These are phyloP conservation scores for Citrus cavaleriei DNA, from an alignment of 345 rosid species.

Conservation along the genomic window DNA sequence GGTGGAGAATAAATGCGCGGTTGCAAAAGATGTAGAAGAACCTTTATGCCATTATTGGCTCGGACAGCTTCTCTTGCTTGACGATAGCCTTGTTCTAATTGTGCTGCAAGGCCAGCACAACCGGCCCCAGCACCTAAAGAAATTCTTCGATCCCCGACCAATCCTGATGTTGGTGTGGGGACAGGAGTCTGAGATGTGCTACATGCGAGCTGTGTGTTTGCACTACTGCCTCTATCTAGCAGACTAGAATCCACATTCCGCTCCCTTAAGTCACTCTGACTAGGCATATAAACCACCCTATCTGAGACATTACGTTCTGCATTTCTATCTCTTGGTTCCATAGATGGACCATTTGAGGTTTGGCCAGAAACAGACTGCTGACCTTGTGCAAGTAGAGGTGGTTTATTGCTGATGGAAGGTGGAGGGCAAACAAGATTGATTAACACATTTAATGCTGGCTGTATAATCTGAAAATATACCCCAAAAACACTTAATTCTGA, in stretches of 20 bases:
- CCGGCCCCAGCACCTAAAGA: slow-evolving; percentile 97
- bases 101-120: slow-evolving; percentile 96
- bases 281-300: slow-evolving; percentile 34
- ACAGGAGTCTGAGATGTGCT: slow-evolving; percentile 56
- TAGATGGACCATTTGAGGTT: slow-evolving; percentile 31
- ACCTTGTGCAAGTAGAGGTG: slow-evolving; percentile 50
- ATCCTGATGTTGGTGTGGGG: slow-evolving; percentile 66
- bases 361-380: slow-evolving; percentile 50
- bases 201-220: slow-evolving; percentile 35
- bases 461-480: slow-evolving; percentile 67
- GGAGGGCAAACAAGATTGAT: slow-evolving; percentile 98
- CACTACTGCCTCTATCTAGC: slow-evolving; percentile 40
- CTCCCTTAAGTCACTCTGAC: slow-evolving; percentile 50
- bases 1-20: slow-evolving; percentile 88
- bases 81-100: slow-evolving; percentile 94
- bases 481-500: slow-evolving; percentile 71
- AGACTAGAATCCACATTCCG: slow-evolving; percentile 45
- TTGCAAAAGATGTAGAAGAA: slow-evolving; percentile 92
- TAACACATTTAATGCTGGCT: slow-evolving; percentile 87
- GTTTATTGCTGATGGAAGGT: slow-evolving; percentile 92
- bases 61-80: slow-evolving; percentile 97
- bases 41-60: slow-evolving; percentile 94
- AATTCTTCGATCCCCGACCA: slow-evolving; percentile 96
- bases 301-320: slow-evolving; percentile 39
- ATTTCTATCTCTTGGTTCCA: slow-evolving; percentile 45